Percentiles rank a stretch among this genome's conserved stretches.
Conservation (phyloP, 352 stramenopile genomes). For the Pythium diclinum region DNA sequence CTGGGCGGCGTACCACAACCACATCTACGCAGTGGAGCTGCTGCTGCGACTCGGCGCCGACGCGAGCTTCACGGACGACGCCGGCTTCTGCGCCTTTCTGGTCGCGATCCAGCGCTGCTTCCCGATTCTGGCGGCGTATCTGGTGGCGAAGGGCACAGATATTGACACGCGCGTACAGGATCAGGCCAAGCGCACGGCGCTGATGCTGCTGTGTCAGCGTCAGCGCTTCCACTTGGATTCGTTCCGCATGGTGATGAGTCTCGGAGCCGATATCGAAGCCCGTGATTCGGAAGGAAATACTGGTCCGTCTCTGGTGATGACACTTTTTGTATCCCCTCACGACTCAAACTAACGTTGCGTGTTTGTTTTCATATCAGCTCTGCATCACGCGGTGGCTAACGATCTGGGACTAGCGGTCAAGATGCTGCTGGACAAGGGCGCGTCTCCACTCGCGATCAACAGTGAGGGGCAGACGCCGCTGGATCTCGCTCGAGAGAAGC, state of each 20-base stretch:
- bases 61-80: slow-evolving; percentile 43
- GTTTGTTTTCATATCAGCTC: too few species aligned
- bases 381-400: slow-evolving; percentile 64
- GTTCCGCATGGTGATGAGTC: slow-evolving; percentile 77
- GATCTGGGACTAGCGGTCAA: slow-evolving; percentile 60
- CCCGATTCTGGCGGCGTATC: slow-evolving; percentile 71
- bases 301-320: slow-evolving; percentile 29
- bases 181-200: slow-evolving; percentile 41
- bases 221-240: slow-evolving; percentile 80
- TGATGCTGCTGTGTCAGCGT: slow-evolving; percentile 69
- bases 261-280: slow-evolving; percentile 48
- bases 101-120: slow-evolving; percentile 69
- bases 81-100: slow-evolving; percentile 62
- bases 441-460: slow-evolving; percentile 47
- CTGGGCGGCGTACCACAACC: slow-evolving; percentile 70
- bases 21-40: slow-evolving; percentile 78
- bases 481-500: slow-evolving; percentile 34
- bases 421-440: slow-evolving; percentile 61
- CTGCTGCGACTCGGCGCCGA: slow-evolving; percentile 61
- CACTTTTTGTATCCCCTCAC: too few species aligned
- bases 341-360: too few species aligned
- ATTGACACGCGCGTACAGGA: slow-evolving; percentile 58
- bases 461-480: slow-evolving; percentile 44
- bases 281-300: slow-evolving; percentile 69
- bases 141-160: slow-evolving; percentile 70